A percentile compares a stretch with the other conserved stretches of the same genome.
Evolutionary conservation across 2,329 filamentous ascomycete genomes (phyloP).

Genomic region (Botrytis hyacinthi): DNA sequence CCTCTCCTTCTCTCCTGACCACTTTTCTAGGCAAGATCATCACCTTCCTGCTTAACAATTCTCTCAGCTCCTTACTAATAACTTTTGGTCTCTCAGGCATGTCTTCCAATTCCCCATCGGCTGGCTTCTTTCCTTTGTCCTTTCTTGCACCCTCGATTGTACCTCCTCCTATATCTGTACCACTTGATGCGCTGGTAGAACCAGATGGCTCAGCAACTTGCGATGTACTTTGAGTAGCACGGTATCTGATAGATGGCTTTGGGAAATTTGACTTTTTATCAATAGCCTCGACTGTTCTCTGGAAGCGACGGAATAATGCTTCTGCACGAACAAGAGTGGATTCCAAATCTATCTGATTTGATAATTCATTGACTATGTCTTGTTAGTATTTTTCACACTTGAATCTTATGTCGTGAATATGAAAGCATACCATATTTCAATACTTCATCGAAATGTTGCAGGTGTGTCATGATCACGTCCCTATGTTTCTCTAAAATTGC

Average conservation of each 20-base stretch:
- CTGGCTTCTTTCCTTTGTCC: conserved; percentile 21
- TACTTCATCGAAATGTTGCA: conserved; percentile 94
- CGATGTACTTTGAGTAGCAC: conserved; percentile 16
- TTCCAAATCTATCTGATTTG: conserved; percentile 85
- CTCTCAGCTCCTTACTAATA: conserved; percentile 62
- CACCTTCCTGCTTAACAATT: conserved; percentile 59
- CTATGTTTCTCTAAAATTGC: conserved; percentile 94
- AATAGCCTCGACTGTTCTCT: conserved; percentile 82
- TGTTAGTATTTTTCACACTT: conserved; percentile 7
- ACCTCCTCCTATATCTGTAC: conserved; percentile 28
- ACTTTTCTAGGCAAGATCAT: conserved; percentile 37
- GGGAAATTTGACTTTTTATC: conserved; percentile 91
- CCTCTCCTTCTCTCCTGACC: conserved; percentile 38
- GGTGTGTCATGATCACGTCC: conserved; percentile 93
- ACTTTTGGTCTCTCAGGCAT: conserved; percentile 44
- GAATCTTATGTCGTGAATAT: background rate
- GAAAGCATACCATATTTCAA: conserved; percentile 79
- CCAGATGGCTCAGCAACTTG: background rate
- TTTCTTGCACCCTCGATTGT: conserved; percentile 26
- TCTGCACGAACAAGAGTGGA: conserved; percentile 86
- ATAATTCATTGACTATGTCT: conserved; percentile 82
- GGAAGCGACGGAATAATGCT: conserved; percentile 81
- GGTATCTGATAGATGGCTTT: conserved; percentile 44
- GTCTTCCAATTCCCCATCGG: conserved; percentile 32
- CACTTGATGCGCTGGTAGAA: background rate